These are phyloP conservation scores for Leersia perrieri DNA, from an alignment of 176 grass and related monocot species.

Conservation along the genomic window DNA sequence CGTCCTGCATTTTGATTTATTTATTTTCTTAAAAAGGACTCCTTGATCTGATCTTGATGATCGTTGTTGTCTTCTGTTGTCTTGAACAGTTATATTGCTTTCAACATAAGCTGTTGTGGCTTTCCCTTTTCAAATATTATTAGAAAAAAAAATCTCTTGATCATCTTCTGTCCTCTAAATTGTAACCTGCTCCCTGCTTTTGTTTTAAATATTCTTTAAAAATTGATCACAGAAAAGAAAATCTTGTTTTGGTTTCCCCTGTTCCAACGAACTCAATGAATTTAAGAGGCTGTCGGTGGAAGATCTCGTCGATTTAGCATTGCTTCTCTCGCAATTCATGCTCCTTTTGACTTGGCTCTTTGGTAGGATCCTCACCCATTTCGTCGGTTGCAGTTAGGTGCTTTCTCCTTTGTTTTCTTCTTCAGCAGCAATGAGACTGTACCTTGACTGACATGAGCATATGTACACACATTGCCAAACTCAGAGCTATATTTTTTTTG, in stretches of 20 bases:
- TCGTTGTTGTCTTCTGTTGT: not conserved
- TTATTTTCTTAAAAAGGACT: not conserved
- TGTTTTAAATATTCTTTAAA: no score
- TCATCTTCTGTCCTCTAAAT: not conserved
- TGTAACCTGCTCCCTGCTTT: not conserved
- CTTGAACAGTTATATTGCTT: not conserved
- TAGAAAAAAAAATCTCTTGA: no score
- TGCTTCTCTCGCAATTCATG: not conserved
- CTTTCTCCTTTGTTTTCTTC: not conserved
- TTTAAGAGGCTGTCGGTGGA: slow-evolving; percentile 17
- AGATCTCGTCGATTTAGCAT: not conserved
- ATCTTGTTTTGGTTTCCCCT: not conserved
- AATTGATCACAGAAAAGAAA: no score
- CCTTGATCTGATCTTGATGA: not conserved
- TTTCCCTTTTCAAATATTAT: no score
- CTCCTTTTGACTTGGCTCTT: not conserved
- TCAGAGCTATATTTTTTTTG: not conserved
- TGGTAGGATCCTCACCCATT: not conserved
- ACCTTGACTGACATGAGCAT: not conserved
- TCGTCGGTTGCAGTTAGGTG: not conserved
- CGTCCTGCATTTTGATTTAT: not conserved
- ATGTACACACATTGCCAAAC: not conserved
- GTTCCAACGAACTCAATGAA: not conserved
- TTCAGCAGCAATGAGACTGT: not conserved
- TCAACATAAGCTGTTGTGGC: not conserved